Base-by-base conservation (phyloP, 176 grass and related monocot species). In the Aegilops bicornis region DNA sequence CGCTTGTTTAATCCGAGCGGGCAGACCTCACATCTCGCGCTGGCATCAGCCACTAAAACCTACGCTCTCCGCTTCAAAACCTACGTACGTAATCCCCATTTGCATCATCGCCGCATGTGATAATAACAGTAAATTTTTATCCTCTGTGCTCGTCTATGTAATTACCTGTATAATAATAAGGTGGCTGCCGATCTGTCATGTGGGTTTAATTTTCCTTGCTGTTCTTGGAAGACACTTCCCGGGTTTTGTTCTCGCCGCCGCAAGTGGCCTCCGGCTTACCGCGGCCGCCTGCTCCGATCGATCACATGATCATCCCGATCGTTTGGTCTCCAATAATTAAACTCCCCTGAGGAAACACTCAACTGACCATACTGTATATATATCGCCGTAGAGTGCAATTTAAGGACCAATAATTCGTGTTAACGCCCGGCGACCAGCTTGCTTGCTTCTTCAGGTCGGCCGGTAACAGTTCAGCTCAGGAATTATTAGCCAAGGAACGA, bases 141-240 rank as follows among this genome's bases (percentile, higher is more conserved):
- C 62, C 43, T 14, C 4, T 47, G 43, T 45, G 39, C 0, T 3
- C 39, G 39, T 42, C 36, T 37, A 37, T 8, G 27, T 27, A 27
- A 27, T 37, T 39, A 19, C 52, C 40, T 79, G 20, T 23, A 52
- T 1, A 17, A 52, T 5, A 6, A 52, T 5, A 5, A 78, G 25
- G 25, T 48, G 72, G 65, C 65, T 50, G 63, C 63, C 59, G 37
- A 79, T 24, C 54, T 40, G 79, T 82, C 60, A 40, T 39, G 37
- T 45, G 59, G 30, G 2, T 43, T 42, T 42, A 42, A 82, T 72
- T 31, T 37, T 7, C 40, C 25, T 90, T 86, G 84, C 73, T 78
- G 73, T 64, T 86, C 39, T 72, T 82, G 64, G 31, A 90, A 90
- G 88, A 90, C 78, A 78, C 79, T 78, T 32, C 31, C n/a, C 79